Conservation (phyloP, 2,329 filamentous ascomycete species). For the Achaetomium macrosporum region DNA sequence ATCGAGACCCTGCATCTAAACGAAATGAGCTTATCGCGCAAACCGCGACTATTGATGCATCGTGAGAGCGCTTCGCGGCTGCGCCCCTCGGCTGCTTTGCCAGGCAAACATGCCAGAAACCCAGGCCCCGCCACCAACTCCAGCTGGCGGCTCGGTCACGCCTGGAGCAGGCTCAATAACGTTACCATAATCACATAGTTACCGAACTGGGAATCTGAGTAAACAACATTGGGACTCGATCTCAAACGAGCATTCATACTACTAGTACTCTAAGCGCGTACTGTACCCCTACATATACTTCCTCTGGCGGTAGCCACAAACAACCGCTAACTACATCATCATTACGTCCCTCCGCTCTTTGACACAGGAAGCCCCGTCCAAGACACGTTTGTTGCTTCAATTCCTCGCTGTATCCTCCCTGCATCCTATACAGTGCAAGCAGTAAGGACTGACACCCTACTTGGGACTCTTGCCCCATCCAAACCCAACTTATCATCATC, state of each 20-base stretch:
- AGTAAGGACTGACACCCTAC: background rate
- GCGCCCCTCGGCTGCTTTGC: background rate
- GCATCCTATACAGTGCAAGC: background rate
- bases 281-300: too few relatives aligned
- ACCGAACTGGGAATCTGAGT: too few relatives aligned
- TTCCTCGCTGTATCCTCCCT: background rate
- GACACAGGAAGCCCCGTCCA: background rate
- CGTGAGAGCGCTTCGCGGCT: background rate
- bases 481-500: background rate
- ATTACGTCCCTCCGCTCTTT: background rate
- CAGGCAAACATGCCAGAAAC: conserved; percentile 2
- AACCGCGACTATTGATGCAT: background rate
- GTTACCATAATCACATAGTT: too few relatives aligned
- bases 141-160: too few relatives aligned
- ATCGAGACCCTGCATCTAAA: background rate
- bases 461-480: background rate
- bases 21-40: conserved; percentile 5
- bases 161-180: too few relatives aligned
- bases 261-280: too few relatives aligned
- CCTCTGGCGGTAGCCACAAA: too few relatives aligned
- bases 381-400: background rate
- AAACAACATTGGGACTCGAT: too few relatives aligned
- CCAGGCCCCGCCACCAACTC: background rate
- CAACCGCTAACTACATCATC: background rate
- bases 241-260: too few relatives aligned